phyloP scores from a whole-genome alignment of 495 filamentous ascomycete species.

The Delitschia confertaspora region DNA sequence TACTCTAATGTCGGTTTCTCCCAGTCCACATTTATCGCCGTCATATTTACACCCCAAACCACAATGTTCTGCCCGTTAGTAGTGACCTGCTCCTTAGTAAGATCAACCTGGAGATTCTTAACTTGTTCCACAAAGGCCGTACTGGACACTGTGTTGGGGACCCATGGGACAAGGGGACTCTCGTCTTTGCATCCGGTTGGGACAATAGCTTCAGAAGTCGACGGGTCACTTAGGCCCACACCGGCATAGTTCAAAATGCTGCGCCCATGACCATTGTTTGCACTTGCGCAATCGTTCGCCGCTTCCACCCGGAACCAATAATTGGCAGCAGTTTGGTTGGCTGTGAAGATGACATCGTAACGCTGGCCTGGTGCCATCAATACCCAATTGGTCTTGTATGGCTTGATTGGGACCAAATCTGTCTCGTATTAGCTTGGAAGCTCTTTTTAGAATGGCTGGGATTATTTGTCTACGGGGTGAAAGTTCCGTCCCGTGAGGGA shows the following conservation, averaged over 20 bases:
- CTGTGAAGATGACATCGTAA: conserved; percentile 36
- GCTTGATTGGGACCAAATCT: conserved; percentile 36
- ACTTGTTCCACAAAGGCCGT: conserved; percentile 24
- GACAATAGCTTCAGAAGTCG: conserved; percentile 2
- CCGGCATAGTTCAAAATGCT: conserved; percentile 19
- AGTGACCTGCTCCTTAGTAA: conserved; percentile 17
- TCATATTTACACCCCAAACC: conserved; percentile 35
- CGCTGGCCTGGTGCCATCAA: conserved; percentile 28
- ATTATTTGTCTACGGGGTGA: too few species aligned
- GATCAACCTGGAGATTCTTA: conserved; percentile 28
- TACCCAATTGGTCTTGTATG: conserved; percentile 21
- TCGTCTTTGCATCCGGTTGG: conserved; percentile 20
- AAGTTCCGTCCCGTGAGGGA: too few species aligned
- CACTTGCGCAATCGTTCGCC: conserved; percentile 18
- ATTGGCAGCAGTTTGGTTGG: conserved; percentile 31
- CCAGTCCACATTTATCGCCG: conserved; percentile 33
- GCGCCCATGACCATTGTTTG: conserved; percentile 20
- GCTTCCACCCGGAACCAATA: conserved; percentile 37
- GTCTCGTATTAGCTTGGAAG: too few species aligned
- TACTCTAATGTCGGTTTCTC: conserved; percentile 34
- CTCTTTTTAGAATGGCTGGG: too few species aligned
- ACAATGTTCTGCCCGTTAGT: conserved; percentile 34
- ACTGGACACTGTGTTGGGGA: conserved; percentile 26
- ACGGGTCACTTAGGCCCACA: conserved; percentile 6
- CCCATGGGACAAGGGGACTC: conserved; percentile 26